Conservation (phyloP, 164 flowering plant species). For the Macadamia integrifolia region DNA sequence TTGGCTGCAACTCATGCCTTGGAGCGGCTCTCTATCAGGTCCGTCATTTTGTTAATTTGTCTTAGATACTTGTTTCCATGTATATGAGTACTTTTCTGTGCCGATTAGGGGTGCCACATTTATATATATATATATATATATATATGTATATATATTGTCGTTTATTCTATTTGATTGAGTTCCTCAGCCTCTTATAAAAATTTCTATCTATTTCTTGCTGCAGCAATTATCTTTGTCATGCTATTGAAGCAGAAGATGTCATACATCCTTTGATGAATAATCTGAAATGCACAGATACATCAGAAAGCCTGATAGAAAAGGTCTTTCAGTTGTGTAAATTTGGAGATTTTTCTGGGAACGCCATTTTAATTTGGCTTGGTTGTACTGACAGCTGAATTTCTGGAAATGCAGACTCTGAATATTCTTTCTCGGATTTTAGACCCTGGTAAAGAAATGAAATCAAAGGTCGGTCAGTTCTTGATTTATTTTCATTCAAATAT, state of each 20-base stretch:
- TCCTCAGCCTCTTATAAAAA: constrained; percentile 6
- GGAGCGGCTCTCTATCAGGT: constrained; percentile 80
- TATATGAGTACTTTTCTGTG: too few species aligned
- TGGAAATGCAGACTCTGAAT: constrained; percentile 55
- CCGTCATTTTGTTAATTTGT: constrained; percentile 2
- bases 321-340: constrained; percentile 23
- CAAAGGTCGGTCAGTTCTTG: constrained; percentile 37
- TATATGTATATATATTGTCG: too few species aligned
- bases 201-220: constrained; percentile 17
- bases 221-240: constrained; percentile 57
- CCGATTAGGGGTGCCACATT: too few species aligned
- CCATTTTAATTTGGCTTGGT: constrained; percentile 5
- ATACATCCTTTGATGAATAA: constrained; percentile 36
- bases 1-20: constrained; percentile 53
- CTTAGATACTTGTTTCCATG: not conserved
- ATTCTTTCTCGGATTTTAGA: constrained; percentile 67
- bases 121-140: too few species aligned
- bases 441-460: constrained; percentile 61
- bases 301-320: constrained; percentile 49
- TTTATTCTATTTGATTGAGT: not conserved
- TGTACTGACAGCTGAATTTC: constrained; percentile 7
- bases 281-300: constrained; percentile 33
- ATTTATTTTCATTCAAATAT: constrained; percentile 1
- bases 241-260: constrained; percentile 56
- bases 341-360: not conserved